Evolutionary conservation across 441 rosid species (phyloP).

Genomic region (Geranium incanum): DNA sequence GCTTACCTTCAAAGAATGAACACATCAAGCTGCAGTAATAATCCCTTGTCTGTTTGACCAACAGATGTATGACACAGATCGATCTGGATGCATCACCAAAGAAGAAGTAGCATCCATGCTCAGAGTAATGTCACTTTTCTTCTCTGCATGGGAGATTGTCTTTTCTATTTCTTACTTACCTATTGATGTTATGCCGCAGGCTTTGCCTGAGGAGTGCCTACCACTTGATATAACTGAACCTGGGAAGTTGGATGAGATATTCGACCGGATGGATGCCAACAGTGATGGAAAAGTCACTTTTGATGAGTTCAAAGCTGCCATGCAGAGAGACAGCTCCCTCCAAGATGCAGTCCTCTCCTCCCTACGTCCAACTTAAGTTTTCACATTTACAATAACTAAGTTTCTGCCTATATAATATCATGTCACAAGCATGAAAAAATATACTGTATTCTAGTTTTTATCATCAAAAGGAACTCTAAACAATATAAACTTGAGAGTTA

Average conservation of each 20-base stretch:
- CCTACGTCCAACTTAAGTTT: slow-evolving; percentile 45
- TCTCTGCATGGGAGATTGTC: neutral
- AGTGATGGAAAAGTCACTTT: slow-evolving; percentile 64
- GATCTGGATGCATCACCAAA: slow-evolving; percentile 65
- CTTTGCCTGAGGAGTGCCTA: slow-evolving; percentile 70
- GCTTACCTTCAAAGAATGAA: slow-evolving; percentile 10
- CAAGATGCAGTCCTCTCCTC: slow-evolving; percentile 56
- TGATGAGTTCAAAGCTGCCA: slow-evolving; percentile 70
- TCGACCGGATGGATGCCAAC: slow-evolving; percentile 64
- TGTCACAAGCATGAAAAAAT: slow-evolving; percentile 8
- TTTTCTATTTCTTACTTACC: neutral
- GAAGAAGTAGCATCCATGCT: slow-evolving; percentile 73
- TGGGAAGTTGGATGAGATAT: slow-evolving; percentile 62
- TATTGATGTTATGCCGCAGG: slow-evolving; percentile 27
- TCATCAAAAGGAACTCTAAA: slow-evolving; percentile 10
- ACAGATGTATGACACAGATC: slow-evolving; percentile 65
- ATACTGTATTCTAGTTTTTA: slow-evolving; percentile 1
- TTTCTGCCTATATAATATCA: neutral
- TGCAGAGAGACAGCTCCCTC: slow-evolving; percentile 65
- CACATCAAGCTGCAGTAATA: neutral
- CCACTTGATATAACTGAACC: slow-evolving; percentile 56
- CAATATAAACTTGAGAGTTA: slow-evolving; percentile 4
- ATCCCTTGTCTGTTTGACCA: neutral
- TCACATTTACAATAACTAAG: neutral
- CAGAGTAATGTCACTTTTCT: slow-evolving; percentile 33